Evolutionary conservation across 495 filamentous ascomycete genomes (phyloP).

Genomic region (Antarctomyces pellizariae): DNA sequence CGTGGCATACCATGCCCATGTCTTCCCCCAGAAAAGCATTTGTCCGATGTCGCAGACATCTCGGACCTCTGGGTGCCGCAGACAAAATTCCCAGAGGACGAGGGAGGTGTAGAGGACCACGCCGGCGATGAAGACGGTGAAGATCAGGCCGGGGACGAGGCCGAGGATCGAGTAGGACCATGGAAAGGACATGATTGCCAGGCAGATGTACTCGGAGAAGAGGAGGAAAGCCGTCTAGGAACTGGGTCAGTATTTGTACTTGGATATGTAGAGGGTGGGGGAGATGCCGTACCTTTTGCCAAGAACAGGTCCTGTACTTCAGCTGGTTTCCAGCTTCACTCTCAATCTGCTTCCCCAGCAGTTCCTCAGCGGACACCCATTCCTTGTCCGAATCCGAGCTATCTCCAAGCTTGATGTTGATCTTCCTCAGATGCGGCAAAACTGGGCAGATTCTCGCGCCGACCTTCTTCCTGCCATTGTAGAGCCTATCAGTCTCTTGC

Average conservation of each 20-base stretch:
- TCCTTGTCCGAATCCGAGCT: slow-evolving; percentile 19
- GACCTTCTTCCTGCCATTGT: slow-evolving; percentile 6
- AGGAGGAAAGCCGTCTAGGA: slow-evolving; percentile 60
- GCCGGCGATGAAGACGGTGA: slow-evolving; percentile 51
- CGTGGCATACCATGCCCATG: slow-evolving; percentile 61
- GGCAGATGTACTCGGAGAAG: slow-evolving; percentile 80
- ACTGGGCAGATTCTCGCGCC: slow-evolving; percentile 23
- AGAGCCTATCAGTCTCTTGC: slow-evolving; percentile 2
- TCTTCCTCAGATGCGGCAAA: slow-evolving; percentile 10
- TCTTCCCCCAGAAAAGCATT: slow-evolving; percentile 60
- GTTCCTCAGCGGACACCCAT: slow-evolving; percentile 19
- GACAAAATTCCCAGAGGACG: slow-evolving; percentile 62
- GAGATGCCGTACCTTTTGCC: slow-evolving; percentile 44
- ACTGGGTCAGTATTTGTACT: no score
- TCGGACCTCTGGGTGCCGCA: slow-evolving; percentile 65
- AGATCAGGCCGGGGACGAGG: slow-evolving; percentile 64
- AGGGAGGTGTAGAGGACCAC: slow-evolving; percentile 72
- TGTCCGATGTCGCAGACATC: slow-evolving; percentile 85
- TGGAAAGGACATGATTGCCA: slow-evolving; percentile 88
- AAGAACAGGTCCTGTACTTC: slow-evolving; percentile 75
- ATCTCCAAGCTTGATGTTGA: slow-evolving; percentile 7
- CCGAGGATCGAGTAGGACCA: slow-evolving; percentile 74
- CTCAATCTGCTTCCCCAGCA: slow-evolving; percentile 50
- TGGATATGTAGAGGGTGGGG: neutral
- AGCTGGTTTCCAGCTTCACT: slow-evolving; percentile 57